Evolutionary conservation across 805 yeast species (phyloP).

Genomic region (Suhomyces sp.): DNA sequence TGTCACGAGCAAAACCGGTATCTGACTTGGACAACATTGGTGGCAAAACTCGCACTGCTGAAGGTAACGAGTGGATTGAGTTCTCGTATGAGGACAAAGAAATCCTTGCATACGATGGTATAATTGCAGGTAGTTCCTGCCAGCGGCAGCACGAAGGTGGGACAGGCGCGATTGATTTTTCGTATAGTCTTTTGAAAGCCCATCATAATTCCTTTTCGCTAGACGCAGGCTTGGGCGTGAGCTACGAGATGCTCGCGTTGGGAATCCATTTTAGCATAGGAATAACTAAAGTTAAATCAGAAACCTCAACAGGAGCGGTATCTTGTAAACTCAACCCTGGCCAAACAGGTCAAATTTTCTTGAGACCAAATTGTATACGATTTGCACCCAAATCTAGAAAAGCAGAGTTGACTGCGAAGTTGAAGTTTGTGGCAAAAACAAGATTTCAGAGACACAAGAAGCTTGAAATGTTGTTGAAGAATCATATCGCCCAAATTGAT

Average conservation of each 20-base stretch:
- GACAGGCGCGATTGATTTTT: conserved; percentile 8
- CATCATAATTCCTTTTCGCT: background rate
- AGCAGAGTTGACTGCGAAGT: background rate
- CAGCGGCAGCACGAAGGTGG: conserved; percentile 10
- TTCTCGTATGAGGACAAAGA: conserved; percentile 4
- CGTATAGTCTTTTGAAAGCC: background rate
- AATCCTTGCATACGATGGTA: conserved; percentile 6
- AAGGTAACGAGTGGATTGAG: conserved; percentile 8
- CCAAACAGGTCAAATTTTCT: background rate
- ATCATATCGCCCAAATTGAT: conserved; percentile 6
- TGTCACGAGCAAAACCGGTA: background rate
- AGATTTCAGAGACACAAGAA: background rate
- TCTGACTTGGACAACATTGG: background rate
- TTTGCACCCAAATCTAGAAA: background rate
- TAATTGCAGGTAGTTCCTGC: conserved; percentile 10
- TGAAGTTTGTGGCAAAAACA: background rate
- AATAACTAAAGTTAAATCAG: background rate
- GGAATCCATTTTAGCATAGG: background rate
- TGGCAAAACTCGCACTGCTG: background rate
- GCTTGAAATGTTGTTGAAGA: background rate
- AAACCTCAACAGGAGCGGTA: background rate
- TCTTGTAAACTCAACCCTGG: background rate
- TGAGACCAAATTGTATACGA: background rate
- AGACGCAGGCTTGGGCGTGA: background rate
- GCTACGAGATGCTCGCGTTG: background rate